Evolutionary conservation across 1,284 basidiomycete genomes (phyloP).

Genomic region (Microbotryum scabiosae): DNA sequence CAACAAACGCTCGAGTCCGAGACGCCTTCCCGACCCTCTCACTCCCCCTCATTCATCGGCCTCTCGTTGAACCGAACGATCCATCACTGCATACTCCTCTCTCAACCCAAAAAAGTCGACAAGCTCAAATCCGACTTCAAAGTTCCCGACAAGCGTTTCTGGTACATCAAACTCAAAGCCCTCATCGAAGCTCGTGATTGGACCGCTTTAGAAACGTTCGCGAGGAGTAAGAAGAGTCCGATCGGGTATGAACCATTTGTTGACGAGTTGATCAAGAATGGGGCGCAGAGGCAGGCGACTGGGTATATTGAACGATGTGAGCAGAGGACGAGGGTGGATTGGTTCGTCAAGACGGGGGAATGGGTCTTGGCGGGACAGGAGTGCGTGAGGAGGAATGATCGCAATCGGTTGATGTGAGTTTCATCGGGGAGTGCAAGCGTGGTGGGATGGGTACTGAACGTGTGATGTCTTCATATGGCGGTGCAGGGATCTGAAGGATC

Average conservation of each 20-base stretch:
- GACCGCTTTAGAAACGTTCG: conserved; percentile 70
- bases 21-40: conserved; percentile 51
- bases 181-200: conserved; percentile 70
- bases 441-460: too few species aligned
- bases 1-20: conserved; percentile 87
- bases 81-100: conserved; percentile 61
- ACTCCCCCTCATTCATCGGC: conserved; percentile 54
- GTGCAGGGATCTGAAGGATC: conserved; percentile 19
- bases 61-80: conserved; percentile 77
- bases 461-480: neutral
- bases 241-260: conserved; percentile 95
- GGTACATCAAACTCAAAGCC: conserved; percentile 81
- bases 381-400: conserved; percentile 20
- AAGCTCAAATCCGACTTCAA: conserved; percentile 77
- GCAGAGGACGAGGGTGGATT: conserved; percentile 64
- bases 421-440: too few species aligned
- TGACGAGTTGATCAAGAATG: conserved; percentile 62
- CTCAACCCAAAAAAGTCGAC: conserved; percentile 74
- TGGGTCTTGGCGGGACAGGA: conserved; percentile 28
- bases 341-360: conserved; percentile 56
- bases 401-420: conserved; percentile 22
- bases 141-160: conserved; percentile 88
- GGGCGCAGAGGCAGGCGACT: conserved; percentile 62
- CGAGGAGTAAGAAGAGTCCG: conserved; percentile 76
- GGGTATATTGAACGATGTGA: conserved; percentile 74